Percentiles rank a stretch among this genome's conserved stretches.
phyloP scores from a whole-genome alignment of 768 basidiomycete genomes.

The Trametes gibbosa region DNA sequence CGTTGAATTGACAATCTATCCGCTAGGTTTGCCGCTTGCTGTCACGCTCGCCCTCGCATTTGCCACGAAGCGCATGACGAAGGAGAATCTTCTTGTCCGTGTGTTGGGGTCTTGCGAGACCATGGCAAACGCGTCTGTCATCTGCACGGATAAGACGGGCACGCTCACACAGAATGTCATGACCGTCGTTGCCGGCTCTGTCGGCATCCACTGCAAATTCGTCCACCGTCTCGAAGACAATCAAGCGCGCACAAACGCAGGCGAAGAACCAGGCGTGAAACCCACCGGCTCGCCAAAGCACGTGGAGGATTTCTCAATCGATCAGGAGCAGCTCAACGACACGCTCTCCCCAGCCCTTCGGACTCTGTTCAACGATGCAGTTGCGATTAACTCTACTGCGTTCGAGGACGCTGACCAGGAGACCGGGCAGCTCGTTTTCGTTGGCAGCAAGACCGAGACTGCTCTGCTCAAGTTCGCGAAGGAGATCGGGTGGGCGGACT shows the following conservation, averaged over 20 bases:
- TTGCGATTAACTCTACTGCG: conserved; percentile 92
- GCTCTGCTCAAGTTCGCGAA: conserved; percentile 85
- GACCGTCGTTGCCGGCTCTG: conserved; percentile 93
- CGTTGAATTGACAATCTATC: conserved; percentile 9
- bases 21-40: conserved; percentile 82
- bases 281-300: conserved; percentile 40
- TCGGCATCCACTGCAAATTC: conserved; percentile 94
- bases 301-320: conserved; percentile 79
- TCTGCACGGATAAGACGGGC: conserved; percentile 96
- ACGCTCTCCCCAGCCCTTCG: conserved; percentile 59
- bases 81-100: conserved; percentile 91
- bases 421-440: conserved; percentile 58
- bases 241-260: conserved; percentile 65
- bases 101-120: conserved; percentile 97
- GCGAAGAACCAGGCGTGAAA: conserved; percentile 42
- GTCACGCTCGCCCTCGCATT: conserved; percentile 96
- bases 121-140: conserved; percentile 96
- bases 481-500: conserved; percentile 74
- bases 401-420: conserved; percentile 78
- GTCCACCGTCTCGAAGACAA: conserved; percentile 77
- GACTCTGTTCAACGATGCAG: conserved; percentile 76
- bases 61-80: conserved; percentile 97
- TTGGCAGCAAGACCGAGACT: conserved; percentile 95
- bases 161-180: conserved; percentile 95
- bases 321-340: conserved; percentile 65